Evolutionary conservation across 2,329 filamentous ascomycete species (phyloP), one percentile per base, ranked within the genome.

Genomic region (Botrytis fabae): DNA sequence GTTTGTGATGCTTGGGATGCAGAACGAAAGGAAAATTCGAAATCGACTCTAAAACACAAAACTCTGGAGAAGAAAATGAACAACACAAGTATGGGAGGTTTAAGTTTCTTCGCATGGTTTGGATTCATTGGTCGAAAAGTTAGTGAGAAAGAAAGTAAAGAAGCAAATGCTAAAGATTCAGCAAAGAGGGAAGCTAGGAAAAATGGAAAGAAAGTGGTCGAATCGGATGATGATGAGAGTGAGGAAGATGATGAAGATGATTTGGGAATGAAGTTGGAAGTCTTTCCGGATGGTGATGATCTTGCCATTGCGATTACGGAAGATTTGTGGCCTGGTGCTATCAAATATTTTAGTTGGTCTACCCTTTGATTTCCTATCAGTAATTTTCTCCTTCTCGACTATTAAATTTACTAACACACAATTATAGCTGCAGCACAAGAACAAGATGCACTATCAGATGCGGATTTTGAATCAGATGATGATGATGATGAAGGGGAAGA

Each of bases 61-160:
- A 81, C 82, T 61, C 84, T 89, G 73, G 83, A 85, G 78, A 84
- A 84, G 77, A 86, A 87, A 84, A 89, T 88, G 75, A 86, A 87
- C 72, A 79, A 83, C 76, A 90, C 87, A 25, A 88, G 88, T 64
- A 86, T 92, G 75, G 89, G 89, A 63, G 90, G 87, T 9, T 81
- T 90, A 69, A 94, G 91, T 83, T 97, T 98, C 87, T 98, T 98
- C 81, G 89, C 90, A 73, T 96, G 92, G 88, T 98, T 98, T 82
- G 93, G 92, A 71, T 98, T 91, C 85, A 89, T 87, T 75, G 93
- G 90, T 76, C 85, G 88, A 76, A 89, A 88, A 79, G 84, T 97
- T 78, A 89, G 88, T 64, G 91, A 89, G 3, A 92, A 93, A 82
- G 92, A 97, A 86, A 91, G 88, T 78, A 84, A 84, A 76, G 84